Evolutionary conservation across 139 green algal species (phyloP), one percentile per base, ranked within the genome.

Genomic region (Picochlorum sp.): DNA sequence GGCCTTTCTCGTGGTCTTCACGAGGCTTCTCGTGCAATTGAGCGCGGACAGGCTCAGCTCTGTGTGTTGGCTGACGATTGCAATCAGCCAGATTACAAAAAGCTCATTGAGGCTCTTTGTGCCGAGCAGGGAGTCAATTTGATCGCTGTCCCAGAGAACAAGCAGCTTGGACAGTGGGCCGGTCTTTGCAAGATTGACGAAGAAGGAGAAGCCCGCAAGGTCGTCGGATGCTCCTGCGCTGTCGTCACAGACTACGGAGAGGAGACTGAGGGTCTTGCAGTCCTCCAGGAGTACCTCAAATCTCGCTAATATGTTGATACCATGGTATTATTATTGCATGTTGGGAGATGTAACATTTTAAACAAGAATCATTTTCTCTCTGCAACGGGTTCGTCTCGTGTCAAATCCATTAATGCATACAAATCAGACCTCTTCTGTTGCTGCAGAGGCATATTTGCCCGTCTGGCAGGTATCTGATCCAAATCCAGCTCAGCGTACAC

Each of bases 71-170:
- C 94, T 26, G 84, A 98, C 73, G 90, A 99, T 86, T 98, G 92
- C 88, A 90, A 98, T 85, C 87, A 98, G 81, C 85, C 91, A 60
- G 92, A 98, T 81, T 98, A 98, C 86, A 96, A 92, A 77, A 99
- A 99, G 89, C 90, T 99, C 49, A 93, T 98, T 23, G 86, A 98
- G 86, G 94, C 88, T 1, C 88, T 99, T 58, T 99, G 94, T 82
- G 77, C 86, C 44, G 94, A 99, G 89, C 84, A 97, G 69, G 63
- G 49, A 49, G 91, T 98, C 11, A 89, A 88, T 86, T 81, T 99
- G 54, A 92, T 99, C 68, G 86, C 80, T 31, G 89, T 97, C 47
- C 85, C 87, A n/a, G 81, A 89, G 60, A 57, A 64, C 69, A 92
- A 96, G 89, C 81, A 90, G 74, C 88, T 98, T 58, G 91, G 90